Percentiles rank a stretch among this genome's conserved stretches.
These are phyloP conservation scores for Lactarius hatsudake DNA, from an alignment of 768 basidiomycete species.

Conservation along the genomic window DNA sequence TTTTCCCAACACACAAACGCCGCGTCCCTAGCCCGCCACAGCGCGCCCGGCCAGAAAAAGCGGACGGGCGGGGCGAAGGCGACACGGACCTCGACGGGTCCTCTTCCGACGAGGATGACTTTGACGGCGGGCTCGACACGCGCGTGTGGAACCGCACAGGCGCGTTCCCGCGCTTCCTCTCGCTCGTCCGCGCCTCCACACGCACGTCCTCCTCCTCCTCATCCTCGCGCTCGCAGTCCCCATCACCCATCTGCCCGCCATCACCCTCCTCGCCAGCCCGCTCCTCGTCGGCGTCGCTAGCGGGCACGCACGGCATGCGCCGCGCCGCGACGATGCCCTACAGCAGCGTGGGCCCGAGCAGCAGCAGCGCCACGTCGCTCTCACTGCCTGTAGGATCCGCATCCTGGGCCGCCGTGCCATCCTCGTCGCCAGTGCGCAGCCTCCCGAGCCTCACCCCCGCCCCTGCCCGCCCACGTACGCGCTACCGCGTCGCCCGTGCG, in stretches of 20 bases:
- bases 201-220: constrained; percentile 26
- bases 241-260: constrained; percentile 6
- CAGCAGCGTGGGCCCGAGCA: neutral
- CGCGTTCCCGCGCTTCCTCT: constrained; percentile 33
- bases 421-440: constrained; percentile 21
- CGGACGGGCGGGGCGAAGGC: neutral
- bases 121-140: constrained; percentile 29
- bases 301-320: neutral
- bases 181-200: constrained; percentile 25
- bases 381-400: neutral
- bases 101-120: constrained; percentile 21
- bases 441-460: constrained; percentile 26
- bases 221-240: constrained; percentile 7
- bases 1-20: constrained; percentile 21
- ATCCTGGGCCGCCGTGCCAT: neutral
- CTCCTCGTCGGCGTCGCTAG: constrained; percentile 11
- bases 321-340: constrained; percentile 18
- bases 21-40: neutral
- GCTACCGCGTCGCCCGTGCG: constrained; percentile 33
- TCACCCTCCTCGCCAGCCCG: constrained; percentile 18
- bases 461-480: constrained; percentile 31
- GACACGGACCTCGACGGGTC: constrained; percentile 21
- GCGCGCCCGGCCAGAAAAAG: neutral
- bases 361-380: constrained; percentile 18
- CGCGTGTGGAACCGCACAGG: constrained; percentile 32